Base-by-base conservation (phyloP, 2,329 filamentous ascomycete species). In the Xylariales sp. region DNA sequence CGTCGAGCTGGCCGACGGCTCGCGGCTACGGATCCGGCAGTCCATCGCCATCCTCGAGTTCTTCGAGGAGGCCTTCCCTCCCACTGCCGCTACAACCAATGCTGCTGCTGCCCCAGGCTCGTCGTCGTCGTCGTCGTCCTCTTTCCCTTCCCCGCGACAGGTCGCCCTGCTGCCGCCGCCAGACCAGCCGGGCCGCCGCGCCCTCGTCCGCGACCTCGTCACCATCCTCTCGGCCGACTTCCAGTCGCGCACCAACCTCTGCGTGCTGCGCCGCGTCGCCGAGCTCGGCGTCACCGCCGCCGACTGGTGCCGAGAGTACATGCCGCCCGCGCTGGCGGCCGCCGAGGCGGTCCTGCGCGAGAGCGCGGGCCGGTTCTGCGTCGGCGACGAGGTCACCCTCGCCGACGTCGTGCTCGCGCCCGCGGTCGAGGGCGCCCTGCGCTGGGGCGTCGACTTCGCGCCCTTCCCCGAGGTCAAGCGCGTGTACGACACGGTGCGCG, bases 231-330 rank as follows among this genome's bases (percentile, higher is more conserved):
- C 34, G 7, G 23, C 23, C 13, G 34, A 37, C 12, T 29, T 37
- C 12, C 34, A 37, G 24, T 27, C 34, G 6, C 14, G 25, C 16
- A 37, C 34, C 5, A 37, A 37, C 17, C 24, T 37, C 5, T 37
- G 34, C 17, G 18, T 37, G 16, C 20, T 37, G 19, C 28, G 29
- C 12, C 24, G 34, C 13, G 34, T 29, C 12, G 17, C 19, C 7
- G 25, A 29, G 12, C 21, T 29, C 21, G 34, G 34, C 15, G 12
- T 37, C 10, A 18, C 34, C n/a, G 23, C 34, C 15, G 24, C 14
- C 11, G 34, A 37, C 12, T 37, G 34, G 34, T 37, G 34, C 25
- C 10, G 29, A 17, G 34, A 37, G 34, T 27, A 37, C 17, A 37
- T 37, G 34, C 15, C 25, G 5, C 25, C 34, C 7, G 34, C 25